Conservation (phyloP, 345 rosid genomes). For the Mallotus nudiflorus region DNA sequence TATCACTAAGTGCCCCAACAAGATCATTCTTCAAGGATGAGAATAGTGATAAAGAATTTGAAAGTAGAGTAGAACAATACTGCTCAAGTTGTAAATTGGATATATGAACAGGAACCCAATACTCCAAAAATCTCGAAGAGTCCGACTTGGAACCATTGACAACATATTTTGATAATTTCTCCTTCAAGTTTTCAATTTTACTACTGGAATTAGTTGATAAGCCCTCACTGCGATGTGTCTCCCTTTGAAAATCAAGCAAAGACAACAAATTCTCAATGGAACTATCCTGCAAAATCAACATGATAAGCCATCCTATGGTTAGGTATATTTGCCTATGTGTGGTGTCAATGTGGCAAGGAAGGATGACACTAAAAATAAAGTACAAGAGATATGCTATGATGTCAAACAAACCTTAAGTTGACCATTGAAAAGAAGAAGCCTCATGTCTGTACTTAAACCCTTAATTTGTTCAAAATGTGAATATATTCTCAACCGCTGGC, state of each 20-base stretch:
- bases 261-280: constrained; percentile 34
- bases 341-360: neutral
- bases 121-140: constrained; percentile 63
- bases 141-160: constrained; percentile 45
- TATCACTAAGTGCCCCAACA: constrained; percentile 58
- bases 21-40: constrained; percentile 55
- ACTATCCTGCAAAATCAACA: constrained; percentile 43
- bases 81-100: constrained; percentile 87
- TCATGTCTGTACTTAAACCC: constrained; percentile 35
- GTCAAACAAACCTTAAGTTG: constrained; percentile 45
- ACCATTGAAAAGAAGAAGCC: constrained; percentile 48
- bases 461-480: constrained; percentile 39
- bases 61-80: constrained; percentile 72
- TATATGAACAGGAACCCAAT: constrained; percentile 86
- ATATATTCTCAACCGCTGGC: constrained; percentile 32
- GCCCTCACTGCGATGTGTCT: constrained; percentile 9
- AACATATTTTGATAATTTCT: constrained; percentile 34
- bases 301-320: constrained; percentile 10
- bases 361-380: constrained; percentile 1
- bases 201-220: constrained; percentile 25
- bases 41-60: constrained; percentile 54
- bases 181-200: constrained; percentile 35
- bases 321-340: neutral
- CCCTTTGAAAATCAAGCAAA: constrained; percentile 34
- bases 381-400: neutral